Base-by-base conservation (phyloP, 805 yeast genomes). In the Starmerella sp. region DNA sequence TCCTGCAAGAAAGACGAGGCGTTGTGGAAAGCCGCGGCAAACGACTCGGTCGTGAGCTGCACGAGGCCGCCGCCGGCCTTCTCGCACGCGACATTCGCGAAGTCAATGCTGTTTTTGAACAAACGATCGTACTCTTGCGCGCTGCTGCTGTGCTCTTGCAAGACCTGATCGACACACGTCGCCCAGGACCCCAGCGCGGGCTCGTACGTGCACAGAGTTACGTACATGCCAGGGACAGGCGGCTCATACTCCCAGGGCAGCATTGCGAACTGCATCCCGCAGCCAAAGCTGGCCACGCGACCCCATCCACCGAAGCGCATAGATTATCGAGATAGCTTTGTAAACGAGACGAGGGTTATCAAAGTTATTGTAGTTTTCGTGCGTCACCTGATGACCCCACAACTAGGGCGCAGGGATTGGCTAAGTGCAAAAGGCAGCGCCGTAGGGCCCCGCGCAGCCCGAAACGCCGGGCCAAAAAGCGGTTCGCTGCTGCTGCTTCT, bases 181-280 rank as follows among this genome's bases (percentile, higher is more conserved):
- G 56, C 55, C 61, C 61, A 58, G 5, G 61, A 17, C 2, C 61
- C 61, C 5, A 50, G 8, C 11, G 61, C 61, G 4, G 61, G 61
- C 31, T 28, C 51, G 30, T 54, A 58, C 0, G 48, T 48, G 36
- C 61, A 58, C 14, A 58, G 30, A 4, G 61, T 46, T 1, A 30
- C 48, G 34, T 57, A 57, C 43, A 45, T 42, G 2, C 53, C 59
- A 4, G 52, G 54, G 3, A 38, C 28, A 1, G 57, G 54, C 10
- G 52, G 54, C 36, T 38, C 47, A 22, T 39, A 54, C 17, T 54
- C 57, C 60, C 60, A 57, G 9, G 54, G 49, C 15, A 41, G 34
- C n/a, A 50, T 42, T 8, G 15, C 13, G 7, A 57, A 57, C 42
- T 57, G 56, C 37, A 38, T 13, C 13, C 57, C 60, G 44, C 60